phyloP scores from a whole-genome alignment of 2,329 filamentous ascomycete genomes.

The Exophiala xenobiotica region DNA sequence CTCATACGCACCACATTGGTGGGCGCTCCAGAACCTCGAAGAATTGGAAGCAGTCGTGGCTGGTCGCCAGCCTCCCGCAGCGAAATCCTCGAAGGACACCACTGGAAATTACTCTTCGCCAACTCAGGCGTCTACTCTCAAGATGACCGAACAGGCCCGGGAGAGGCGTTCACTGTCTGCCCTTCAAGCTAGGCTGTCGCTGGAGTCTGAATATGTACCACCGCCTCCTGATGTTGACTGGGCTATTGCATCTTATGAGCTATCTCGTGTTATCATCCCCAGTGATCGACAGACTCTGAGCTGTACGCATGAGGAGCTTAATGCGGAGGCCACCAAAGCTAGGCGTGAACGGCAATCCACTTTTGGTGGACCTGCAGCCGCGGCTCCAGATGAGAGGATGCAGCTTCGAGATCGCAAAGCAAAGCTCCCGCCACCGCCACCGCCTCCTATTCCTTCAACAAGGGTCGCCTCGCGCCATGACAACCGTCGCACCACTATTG shows the following conservation, averaged over 20 bases:
- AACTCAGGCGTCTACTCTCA: constrained; percentile 83
- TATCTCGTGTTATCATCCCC: constrained; percentile 80
- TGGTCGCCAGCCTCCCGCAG: constrained; percentile 50
- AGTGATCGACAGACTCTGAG: constrained; percentile 71
- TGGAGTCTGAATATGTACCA: constrained; percentile 53
- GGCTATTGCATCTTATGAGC: constrained; percentile 77
- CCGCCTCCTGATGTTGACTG: constrained; percentile 81
- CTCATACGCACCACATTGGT: constrained; percentile 54
- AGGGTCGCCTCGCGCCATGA: constrained; percentile 46
- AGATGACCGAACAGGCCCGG: constrained; percentile 67
- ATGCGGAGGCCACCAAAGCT: constrained; percentile 63
- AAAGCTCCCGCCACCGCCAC: constrained; percentile 39
- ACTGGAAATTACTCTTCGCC: constrained; percentile 78
- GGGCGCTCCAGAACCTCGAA: constrained; percentile 65
- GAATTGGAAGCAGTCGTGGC: constrained; percentile 64
- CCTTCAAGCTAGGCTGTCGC: constrained; percentile 27
- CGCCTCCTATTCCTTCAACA: constrained; percentile 54
- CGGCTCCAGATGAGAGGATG: constrained; percentile 58
- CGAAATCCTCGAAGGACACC: constrained; percentile 57
- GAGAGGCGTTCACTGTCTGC: constrained; percentile 28
- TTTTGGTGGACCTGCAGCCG: constrained; percentile 43
- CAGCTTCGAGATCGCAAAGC: constrained; percentile 70
- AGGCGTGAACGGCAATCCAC: constrained; percentile 65
- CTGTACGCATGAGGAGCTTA: constrained; percentile 74
- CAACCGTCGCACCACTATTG: constrained; percentile 63